Base-by-base conservation (phyloP, 495 filamentous ascomycete species). In the Penicillium cosmopolitanum region DNA sequence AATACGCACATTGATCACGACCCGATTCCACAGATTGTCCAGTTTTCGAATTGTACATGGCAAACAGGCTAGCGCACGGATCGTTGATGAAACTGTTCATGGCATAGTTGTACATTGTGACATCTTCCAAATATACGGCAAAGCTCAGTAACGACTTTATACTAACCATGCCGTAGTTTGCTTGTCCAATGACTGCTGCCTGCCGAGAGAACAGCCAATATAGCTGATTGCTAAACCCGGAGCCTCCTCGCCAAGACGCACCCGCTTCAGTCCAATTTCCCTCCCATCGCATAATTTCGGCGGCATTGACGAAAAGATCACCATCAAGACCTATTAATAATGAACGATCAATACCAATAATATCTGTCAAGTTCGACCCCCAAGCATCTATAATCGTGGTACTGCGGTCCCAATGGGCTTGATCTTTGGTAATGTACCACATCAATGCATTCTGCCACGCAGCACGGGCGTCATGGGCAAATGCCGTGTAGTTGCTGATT, bases 281-380 rank as follows among this genome's bases (percentile, higher is more conserved):
- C 56, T 76, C 72, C 69, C 71, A 75, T 9, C 71, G 65, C 69
- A 78, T 73, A 5, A 78, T 75, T 57, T 74, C 73, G 1, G 71
- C 73, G 3, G 75, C 74, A 47, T 74, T 74, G 15, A 63, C 68
- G 48, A 78, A 70, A 19, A 71, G 42, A 31, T 69, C 61, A 10
- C 73, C 74, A 18, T 76, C 72, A 2, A 74, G 51, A 1, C 65
- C 73, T 7, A 75, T 57, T 18, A 73, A 38, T 9, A 77, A 67
- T 2, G 69, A 70, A 13, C 38, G 38, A 16, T 68, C 74, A 25
- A 59, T 73, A 8, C 74, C 73, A 47, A 68, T 66, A 35, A 75
- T 68, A 53, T 66, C 53, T 10, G 66, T 68, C 13, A 76, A 53
- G 40, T 64, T 72, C 1, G 71, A 57, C 0, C 73, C 74, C 71